Conservation (phyloP, 305 asterid species). For the Solanum hybrid region DNA sequence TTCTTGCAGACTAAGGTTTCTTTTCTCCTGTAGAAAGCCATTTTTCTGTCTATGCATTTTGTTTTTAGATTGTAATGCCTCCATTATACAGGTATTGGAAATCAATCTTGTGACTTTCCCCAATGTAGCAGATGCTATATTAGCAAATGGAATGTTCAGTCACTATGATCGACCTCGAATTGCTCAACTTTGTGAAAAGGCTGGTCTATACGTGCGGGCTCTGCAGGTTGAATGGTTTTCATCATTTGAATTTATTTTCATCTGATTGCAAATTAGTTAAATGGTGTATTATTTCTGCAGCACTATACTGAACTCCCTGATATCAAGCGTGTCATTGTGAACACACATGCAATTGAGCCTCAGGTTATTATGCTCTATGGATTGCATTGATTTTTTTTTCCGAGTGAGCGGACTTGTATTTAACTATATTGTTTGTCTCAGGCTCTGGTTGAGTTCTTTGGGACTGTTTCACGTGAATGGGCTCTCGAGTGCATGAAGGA, state of each 20-base stretch:
- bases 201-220: conserved; percentile 90
- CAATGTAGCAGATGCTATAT: conserved; percentile 97
- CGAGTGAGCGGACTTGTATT: background rate
- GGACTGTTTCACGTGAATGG: conserved; percentile 92
- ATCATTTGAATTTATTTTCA: background rate
- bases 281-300: conserved; percentile 36
- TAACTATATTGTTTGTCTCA: conserved; percentile 15
- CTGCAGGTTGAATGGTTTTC: conserved; percentile 59
- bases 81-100: conserved; percentile 67
- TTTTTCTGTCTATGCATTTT: background rate
- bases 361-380: conserved; percentile 41
- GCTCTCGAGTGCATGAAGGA: conserved; percentile 98
- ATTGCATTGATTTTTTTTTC: background rate
- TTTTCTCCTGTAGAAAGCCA: conserved; percentile 2
- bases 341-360: conserved; percentile 99
- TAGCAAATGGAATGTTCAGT: conserved; percentile 98
- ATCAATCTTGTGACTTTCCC: conserved; percentile 95
- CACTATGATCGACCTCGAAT: conserved; percentile 94
- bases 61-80: conserved; percentile 15
- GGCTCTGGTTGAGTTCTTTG: conserved; percentile 95
- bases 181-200: conserved; percentile 97
- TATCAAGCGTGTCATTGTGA: conserved; percentile 94
- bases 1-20: conserved; percentile 68
- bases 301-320: conserved; percentile 90
- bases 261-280: background rate